Percentiles rank a stretch among this genome's conserved stretches.
Evolutionary conservation across 495 filamentous ascomycete species (phyloP).

Genomic region (Paragyromitra xinjiangensis): DNA sequence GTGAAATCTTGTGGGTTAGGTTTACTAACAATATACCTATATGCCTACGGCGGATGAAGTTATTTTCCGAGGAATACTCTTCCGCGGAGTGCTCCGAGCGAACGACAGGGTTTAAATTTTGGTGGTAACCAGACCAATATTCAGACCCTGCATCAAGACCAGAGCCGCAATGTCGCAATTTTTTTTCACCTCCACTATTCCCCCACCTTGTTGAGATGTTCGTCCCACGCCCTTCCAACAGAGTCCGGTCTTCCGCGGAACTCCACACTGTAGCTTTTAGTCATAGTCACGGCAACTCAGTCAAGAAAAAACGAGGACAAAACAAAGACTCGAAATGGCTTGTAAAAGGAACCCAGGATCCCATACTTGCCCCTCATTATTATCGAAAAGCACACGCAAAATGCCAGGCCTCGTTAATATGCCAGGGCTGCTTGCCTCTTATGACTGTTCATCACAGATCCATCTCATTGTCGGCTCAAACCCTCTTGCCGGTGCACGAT

Average conservation of each 20-base stretch:
- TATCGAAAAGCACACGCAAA: conserved; percentile 35
- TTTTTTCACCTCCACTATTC: conserved; percentile 2
- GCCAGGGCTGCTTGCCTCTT: conserved; percentile 77
- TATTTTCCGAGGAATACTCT: conserved; percentile 23
- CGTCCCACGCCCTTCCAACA: not conserved
- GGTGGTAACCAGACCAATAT: not conserved
- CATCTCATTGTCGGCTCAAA: conserved; percentile 89
- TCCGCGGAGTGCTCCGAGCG: conserved; percentile 17
- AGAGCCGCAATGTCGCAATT: conserved; percentile 38
- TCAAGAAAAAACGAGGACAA: not conserved
- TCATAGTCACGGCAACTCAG: not conserved
- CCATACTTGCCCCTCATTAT: conserved; percentile 21
- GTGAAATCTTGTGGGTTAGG: not conserved
- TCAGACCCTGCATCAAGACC: conserved; percentile 25
- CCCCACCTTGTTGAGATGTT: conserved; percentile 12
- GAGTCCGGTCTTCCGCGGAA: conserved; percentile 1
- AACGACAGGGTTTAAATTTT: not conserved
- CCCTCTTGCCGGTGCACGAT: conserved; percentile 83
- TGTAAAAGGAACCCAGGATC: conserved; percentile 40
- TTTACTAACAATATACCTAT: not conserved
- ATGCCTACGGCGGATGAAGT: no score
- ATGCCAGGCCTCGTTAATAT: conserved; percentile 62
- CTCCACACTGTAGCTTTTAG: not conserved
- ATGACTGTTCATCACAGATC: conserved; percentile 76
- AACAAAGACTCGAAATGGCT: conserved; percentile 18